Conservation (phyloP, 176 grass and related monocot genomes). For the Juncus inflexus region DNA sequence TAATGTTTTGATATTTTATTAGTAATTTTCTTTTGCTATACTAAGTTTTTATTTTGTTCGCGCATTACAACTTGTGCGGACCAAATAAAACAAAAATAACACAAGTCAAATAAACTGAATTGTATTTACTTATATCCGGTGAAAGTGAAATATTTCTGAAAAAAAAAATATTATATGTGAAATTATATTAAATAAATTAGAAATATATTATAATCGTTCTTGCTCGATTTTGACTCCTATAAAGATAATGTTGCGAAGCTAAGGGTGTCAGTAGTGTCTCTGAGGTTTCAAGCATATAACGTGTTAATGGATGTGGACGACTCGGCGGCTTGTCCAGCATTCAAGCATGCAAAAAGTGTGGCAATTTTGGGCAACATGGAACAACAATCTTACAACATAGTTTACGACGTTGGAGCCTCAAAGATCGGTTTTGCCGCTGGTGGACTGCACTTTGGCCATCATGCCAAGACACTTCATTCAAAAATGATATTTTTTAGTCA, state of each 20-base stretch:
- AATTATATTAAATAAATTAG: too few species aligned
- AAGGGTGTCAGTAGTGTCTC: constrained; percentile 35
- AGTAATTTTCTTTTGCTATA: too few species aligned
- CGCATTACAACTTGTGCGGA: too few species aligned
- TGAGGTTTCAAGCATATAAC: constrained; percentile 47
- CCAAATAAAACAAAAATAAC: too few species aligned
- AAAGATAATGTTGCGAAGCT: constrained; percentile 33
- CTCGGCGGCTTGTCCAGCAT: constrained; percentile 63
- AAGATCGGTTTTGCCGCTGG: constrained; percentile 67
- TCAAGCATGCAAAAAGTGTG: constrained; percentile 34
- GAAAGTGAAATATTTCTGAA: too few species aligned
- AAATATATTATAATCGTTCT: too few species aligned
- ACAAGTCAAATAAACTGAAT: too few species aligned
- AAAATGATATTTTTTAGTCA: background rate
- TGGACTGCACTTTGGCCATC: too few species aligned
- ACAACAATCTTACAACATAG: constrained; percentile 69
- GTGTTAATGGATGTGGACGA: constrained; percentile 58
- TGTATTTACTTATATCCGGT: too few species aligned
- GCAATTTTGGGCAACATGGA: constrained; percentile 84
- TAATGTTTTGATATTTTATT: too few species aligned
- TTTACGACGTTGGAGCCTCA: constrained; percentile 52
- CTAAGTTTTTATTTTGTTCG: too few species aligned
- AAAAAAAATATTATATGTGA: too few species aligned
- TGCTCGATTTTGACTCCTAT: constrained; percentile 28
- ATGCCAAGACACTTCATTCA: background rate